Conservation (phyloP, 305 asterid species). For the Solanum hybrid region DNA sequence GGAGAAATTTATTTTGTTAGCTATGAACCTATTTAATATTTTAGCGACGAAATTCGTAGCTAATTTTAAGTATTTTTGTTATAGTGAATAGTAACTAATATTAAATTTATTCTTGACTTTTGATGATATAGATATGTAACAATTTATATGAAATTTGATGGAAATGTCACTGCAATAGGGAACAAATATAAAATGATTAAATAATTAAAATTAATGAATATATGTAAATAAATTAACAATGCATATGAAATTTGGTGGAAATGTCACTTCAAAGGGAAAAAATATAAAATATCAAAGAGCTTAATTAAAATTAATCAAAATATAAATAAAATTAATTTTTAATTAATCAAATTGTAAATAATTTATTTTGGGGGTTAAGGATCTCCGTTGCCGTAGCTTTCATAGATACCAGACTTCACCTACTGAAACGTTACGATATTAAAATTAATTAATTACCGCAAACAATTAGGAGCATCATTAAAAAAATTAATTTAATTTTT, state of each 20-base stretch:
- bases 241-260: neutral
- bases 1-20: neutral
- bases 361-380: neutral
- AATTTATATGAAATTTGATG: neutral
- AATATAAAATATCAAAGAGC: neutral
- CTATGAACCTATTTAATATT: neutral
- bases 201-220: neutral
- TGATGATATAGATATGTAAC: neutral
- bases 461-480: neutral
- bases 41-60: neutral
- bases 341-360: neutral
- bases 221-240: neutral
- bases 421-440: constrained; percentile 14
- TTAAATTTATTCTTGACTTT: neutral
- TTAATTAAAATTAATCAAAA: neutral
- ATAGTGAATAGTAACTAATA: neutral
- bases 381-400: constrained; percentile 47
- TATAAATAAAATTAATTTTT: neutral
- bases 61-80: neutral
- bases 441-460: neutral
- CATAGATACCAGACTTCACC: constrained; percentile 32
- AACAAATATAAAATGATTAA: neutral
- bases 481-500: neutral
- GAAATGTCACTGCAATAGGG: neutral
- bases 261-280: neutral